Evolutionary conservation across 306 rosid genomes (phyloP), one percentile per base, ranked within the genome.

Genomic region (Luffa aegyptiaca): DNA sequence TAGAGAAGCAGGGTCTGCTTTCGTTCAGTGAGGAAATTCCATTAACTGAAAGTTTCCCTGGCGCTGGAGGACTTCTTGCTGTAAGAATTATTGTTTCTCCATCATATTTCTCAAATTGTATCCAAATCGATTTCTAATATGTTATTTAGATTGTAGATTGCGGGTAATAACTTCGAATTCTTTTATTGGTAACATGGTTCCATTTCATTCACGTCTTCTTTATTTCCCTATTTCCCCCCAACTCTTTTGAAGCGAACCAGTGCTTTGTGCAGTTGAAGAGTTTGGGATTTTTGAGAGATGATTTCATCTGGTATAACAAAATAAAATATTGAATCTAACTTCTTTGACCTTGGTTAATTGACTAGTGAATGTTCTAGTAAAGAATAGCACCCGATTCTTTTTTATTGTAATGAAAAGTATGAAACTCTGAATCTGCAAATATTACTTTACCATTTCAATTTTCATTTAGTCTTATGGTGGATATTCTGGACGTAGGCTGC

Each of bases 1-100:
- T 93, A 21, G 99, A 93, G 88, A 96, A 93, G 91, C 98, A 96
- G 88, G 99, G 99, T 84, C 84, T 96, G 84, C 97, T 96, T 82
- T 92, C 97, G 63, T 89, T 95, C 85, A 96, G 96, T 72, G 98
- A 96, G 86, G 99, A 96, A 85, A 95, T 96, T 86, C 99, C 99
- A 6, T 84, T 96, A 85, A 91, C 97, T 12, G 99, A 93, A 82
- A 88, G 88, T 87, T 96, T 96, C 88, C 99, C 99, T 66, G 86
- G 96, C 41, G 68, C 83, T 75, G 98, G 96, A 79, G 88, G 93
- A 84, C 91, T 91, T 82, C 59, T 91, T 84, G 92, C 99, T 31
- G 99, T 93, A 85, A 84, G 96, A 77, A 41, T 82, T 78, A 79
- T 20, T 46, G 58, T 5, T 46, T 20, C 81, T 81, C 4, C 77